These are phyloP conservation scores for Apocynum venetum DNA, from an alignment of 257 asterid species.

Conservation along the genomic window DNA sequence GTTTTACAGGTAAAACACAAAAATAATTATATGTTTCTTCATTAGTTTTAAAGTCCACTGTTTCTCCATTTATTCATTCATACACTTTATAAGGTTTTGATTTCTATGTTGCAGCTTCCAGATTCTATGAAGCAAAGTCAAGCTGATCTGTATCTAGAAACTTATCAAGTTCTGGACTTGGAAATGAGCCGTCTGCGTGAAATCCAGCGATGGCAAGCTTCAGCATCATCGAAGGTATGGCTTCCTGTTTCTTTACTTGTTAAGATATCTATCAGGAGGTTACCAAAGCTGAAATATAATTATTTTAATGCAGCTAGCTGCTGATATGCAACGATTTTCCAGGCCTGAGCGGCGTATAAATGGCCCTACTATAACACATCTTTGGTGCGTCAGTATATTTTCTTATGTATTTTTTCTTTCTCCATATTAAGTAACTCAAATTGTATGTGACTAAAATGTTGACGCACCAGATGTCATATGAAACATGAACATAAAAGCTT, in stretches of 20 bases:
- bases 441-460: background rate
- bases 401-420: background rate
- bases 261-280: conserved; percentile 13
- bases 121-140: conserved; percentile 96
- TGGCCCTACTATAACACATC: conserved; percentile 97
- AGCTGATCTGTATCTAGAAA: conserved; percentile 93
- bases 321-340: conserved; percentile 98
- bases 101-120: conserved; percentile 67
- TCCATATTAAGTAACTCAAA: background rate
- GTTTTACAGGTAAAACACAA: background rate
- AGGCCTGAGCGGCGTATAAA: conserved; percentile 97
- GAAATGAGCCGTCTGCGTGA: conserved; percentile 99
- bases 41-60: background rate
- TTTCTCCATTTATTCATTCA: background rate
- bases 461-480: background rate
- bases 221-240: conserved; percentile 84
- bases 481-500: background rate
- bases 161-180: conserved; percentile 94
- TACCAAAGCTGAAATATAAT: conserved; percentile 23
- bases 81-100: background rate
- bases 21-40: background rate
- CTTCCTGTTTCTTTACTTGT: conserved; percentile 11
- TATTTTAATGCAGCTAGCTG: conserved; percentile 76
- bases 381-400: conserved; percentile 55
- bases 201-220: conserved; percentile 98